A percentile compares a stretch with the other conserved stretches of the same genome.
phyloP scores from a whole-genome alignment of 73 alveolate species.

The Paraurostyla sp. region DNA sequence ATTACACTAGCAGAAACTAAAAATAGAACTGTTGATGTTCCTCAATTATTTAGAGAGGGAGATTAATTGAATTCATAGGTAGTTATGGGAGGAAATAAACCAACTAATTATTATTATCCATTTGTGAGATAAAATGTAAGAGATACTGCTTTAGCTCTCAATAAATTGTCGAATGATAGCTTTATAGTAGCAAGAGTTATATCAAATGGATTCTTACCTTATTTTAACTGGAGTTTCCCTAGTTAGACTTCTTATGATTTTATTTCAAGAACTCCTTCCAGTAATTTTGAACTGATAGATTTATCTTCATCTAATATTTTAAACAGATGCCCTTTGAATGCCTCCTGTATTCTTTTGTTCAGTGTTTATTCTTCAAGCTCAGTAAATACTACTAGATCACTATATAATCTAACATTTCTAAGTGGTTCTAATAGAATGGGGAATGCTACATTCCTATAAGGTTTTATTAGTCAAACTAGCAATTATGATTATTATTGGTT shows the following conservation, averaged over 20 bases:
- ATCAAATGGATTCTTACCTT: not conserved
- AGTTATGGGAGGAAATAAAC: not conserved
- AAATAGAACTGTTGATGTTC: slow-evolving; percentile 6
- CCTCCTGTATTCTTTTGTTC: not conserved
- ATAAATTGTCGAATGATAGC: not conserved
- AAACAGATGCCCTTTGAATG: not conserved
- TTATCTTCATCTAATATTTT: not conserved
- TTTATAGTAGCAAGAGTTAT: slow-evolving; percentile 4
- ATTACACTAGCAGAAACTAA: not conserved
- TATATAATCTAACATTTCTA: not conserved
- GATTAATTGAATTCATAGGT: not conserved
- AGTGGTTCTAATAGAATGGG: not conserved
- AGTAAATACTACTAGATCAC: not conserved
- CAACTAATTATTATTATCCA: not conserved
- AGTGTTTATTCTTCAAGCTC: not conserved
- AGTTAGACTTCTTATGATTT: slow-evolving; percentile 7
- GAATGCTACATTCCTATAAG: not conserved
- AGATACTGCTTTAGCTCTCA: not conserved
- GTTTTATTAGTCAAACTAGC: not conserved
- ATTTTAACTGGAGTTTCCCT: slow-evolving; percentile 31
- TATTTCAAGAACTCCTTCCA: not conserved
- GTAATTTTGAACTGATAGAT: not conserved
- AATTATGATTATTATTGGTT: not conserved
- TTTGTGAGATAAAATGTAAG: not conserved
- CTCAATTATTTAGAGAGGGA: not conserved